Conservation (phyloP, 2,329 filamentous ascomycete species). For the Lecanoromycetidae sp. region DNA sequence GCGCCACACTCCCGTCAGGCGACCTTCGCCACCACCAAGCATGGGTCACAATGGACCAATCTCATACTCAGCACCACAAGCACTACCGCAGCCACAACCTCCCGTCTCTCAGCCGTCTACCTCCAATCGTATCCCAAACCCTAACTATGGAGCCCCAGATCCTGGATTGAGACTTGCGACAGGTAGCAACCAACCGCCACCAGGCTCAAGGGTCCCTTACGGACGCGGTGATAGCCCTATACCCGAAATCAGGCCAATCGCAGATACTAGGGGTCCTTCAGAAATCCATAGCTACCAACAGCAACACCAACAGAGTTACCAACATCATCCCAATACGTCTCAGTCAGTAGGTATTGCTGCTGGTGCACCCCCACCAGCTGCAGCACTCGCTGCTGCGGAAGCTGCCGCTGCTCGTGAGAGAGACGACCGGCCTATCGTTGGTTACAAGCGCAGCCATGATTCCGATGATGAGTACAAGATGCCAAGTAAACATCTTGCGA, state of each 20-base stretch:
- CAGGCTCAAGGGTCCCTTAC: constrained; percentile 49
- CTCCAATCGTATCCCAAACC: constrained; percentile 32
- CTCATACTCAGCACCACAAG: constrained; percentile 30
- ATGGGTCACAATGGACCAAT: constrained; percentile 38
- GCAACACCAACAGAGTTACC: constrained; percentile 69
- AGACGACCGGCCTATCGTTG: constrained; percentile 61
- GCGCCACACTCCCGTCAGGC: constrained; percentile 44
- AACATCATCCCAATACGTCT: constrained; percentile 57
- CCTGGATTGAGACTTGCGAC: constrained; percentile 41
- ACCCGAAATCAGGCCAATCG: constrained; percentile 67
- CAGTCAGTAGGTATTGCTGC: constrained; percentile 50
- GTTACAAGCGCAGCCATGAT: constrained; percentile 72
- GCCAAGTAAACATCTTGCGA: constrained; percentile 67
- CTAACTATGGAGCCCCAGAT: constrained; percentile 34
- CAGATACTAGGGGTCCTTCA: too few species aligned
- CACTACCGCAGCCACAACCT: constrained; percentile 40
- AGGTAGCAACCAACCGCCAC: constrained; percentile 49
- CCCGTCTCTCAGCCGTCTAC: constrained; percentile 31
- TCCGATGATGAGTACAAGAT: constrained; percentile 73
- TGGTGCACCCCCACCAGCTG: constrained; percentile 54
- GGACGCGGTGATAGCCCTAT: constrained; percentile 63
- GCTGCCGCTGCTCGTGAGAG: constrained; percentile 48
- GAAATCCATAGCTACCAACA: constrained; percentile 76
- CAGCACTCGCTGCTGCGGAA: constrained; percentile 53
- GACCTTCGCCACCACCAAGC: constrained; percentile 48